phyloP scores from a whole-genome alignment of 1,284 basidiomycete genomes.

The Boletus austroedulis region DNA sequence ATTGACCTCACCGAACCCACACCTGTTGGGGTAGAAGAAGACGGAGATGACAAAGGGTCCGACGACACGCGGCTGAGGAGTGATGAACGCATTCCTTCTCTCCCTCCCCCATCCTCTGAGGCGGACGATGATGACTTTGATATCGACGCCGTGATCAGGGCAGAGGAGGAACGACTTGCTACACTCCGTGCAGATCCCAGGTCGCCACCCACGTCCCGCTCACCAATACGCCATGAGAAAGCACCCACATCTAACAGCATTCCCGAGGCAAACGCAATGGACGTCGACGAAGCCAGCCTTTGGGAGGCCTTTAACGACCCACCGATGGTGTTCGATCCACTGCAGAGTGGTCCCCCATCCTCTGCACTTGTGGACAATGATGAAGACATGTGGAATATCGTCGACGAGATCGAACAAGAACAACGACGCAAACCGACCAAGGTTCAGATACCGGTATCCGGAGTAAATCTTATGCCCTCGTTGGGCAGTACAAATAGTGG shows the following conservation, averaged over 20 bases:
- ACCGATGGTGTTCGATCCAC: conserved; percentile 10
- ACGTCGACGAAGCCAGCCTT: conserved; percentile 52
- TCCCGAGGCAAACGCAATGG: conserved; percentile 23
- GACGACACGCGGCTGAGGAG: conserved; percentile 20
- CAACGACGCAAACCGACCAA: conserved; percentile 2
- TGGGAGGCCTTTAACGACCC: conserved; percentile 44
- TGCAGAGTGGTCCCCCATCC: conserved; percentile 2
- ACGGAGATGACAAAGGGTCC: conserved; percentile 25
- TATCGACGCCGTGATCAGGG: conserved; percentile 49
- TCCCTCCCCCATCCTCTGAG: conserved; percentile 49
- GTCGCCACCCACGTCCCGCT: background rate
- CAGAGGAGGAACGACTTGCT: conserved; percentile 44
- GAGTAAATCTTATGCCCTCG: conserved; percentile 22
- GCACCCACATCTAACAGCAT: conserved; percentile 15
- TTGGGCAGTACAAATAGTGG: conserved; percentile 28
- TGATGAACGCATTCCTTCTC: conserved; percentile 33
- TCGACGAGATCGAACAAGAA: conserved; percentile 44
- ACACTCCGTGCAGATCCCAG: conserved; percentile 14
- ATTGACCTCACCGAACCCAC: conserved; percentile 34
- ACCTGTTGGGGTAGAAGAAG: conserved; percentile 16
- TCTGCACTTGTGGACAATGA: conserved; percentile 41
- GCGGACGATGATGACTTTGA: conserved; percentile 58
- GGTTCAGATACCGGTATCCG: conserved; percentile 19
- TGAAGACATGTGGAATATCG: conserved; percentile 67
- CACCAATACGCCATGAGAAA: conserved; percentile 9